Evolutionary conservation across 495 filamentous ascomycete species (phyloP).

Genomic region (Elasticomyces elasticus): DNA sequence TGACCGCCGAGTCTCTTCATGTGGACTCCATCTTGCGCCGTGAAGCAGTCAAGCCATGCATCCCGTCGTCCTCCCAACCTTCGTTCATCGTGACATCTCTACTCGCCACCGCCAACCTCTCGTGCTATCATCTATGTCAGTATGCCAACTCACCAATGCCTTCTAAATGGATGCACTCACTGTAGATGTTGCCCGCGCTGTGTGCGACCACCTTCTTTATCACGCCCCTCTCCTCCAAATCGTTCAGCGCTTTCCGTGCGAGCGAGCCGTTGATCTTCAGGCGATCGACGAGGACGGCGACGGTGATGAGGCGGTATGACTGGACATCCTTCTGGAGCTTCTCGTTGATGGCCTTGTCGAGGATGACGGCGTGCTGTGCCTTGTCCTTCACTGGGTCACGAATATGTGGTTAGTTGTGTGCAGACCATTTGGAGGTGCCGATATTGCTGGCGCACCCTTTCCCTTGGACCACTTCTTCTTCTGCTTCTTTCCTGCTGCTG

Average conservation of each 20-base stretch:
- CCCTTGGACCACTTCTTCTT: slow-evolving; percentile 99
- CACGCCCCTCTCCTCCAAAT: slow-evolving; percentile 93
- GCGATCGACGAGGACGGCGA: slow-evolving; percentile 95
- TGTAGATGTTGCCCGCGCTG: slow-evolving; percentile 98
- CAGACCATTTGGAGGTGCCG: slow-evolving; percentile 7
- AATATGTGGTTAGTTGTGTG: slow-evolving; percentile 8
- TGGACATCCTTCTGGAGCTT: slow-evolving; percentile 97
- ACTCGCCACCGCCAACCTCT: slow-evolving; percentile 26
- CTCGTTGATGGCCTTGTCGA: slow-evolving; percentile 59
- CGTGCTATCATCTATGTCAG: slow-evolving; percentile 23
- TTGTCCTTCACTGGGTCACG: slow-evolving; percentile 93
- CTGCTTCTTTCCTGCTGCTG: slow-evolving; percentile 83
- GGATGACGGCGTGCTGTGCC: slow-evolving; percentile 87
- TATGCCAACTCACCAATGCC: not conserved
- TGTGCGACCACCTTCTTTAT: slow-evolving; percentile 98
- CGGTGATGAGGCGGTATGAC: slow-evolving; percentile 98
- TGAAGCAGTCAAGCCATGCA: slow-evolving; percentile 1
- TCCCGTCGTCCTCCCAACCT: not conserved
- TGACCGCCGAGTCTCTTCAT: not conserved
- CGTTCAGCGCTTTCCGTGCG: slow-evolving; percentile 76
- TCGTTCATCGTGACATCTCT: not conserved
- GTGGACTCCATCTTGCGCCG: not conserved
- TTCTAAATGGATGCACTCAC: slow-evolving; percentile 43
- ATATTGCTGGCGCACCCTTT: slow-evolving; percentile 57
- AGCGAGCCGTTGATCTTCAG: slow-evolving; percentile 99